phyloP scores from a whole-genome alignment of 1,139 yeast species.

The Nakaseomyces delphensis region DNA sequence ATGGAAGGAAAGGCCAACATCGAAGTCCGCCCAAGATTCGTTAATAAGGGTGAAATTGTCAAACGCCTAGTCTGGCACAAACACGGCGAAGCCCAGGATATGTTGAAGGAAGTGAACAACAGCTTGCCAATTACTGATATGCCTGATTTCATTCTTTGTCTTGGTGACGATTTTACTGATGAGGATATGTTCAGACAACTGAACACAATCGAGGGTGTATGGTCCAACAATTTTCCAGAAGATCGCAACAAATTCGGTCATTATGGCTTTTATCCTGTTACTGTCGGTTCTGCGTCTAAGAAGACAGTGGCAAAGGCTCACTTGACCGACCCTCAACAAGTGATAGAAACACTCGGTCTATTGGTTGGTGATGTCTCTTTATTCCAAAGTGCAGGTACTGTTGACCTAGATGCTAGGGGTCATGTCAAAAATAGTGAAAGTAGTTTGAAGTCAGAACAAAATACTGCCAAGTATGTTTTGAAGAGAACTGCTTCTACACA shows the following conservation, averaged over 20 bases:
- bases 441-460: conserved; percentile 29
- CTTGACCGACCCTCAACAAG: conserved; percentile 76
- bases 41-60: conserved; percentile 95
- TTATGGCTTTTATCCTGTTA: conserved; percentile 74
- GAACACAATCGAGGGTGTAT: conserved; percentile 47
- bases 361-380: conserved; percentile 67
- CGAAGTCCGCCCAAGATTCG: conserved; percentile 89
- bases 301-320: conserved; percentile 84
- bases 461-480: conserved; percentile 27
- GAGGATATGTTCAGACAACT: conserved; percentile 92
- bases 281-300: conserved; percentile 92
- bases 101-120: conserved; percentile 31
- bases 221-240: conserved; percentile 28
- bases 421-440: conserved; percentile 40
- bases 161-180: conserved; percentile 95
- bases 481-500: conserved; percentile 20
- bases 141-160: conserved; percentile 79
- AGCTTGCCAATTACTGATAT: conserved; percentile 40
- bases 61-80: conserved; percentile 60
- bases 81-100: conserved; percentile 40
- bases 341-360: conserved; percentile 73
- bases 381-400: conserved; percentile 69
- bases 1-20: conserved; percentile 96
- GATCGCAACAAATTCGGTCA: conserved; percentile 41
- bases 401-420: conserved; percentile 67